phyloP scores from a whole-genome alignment of 225 moss, liverwort and hornwort species.

The Physcomitrium patens region DNA sequence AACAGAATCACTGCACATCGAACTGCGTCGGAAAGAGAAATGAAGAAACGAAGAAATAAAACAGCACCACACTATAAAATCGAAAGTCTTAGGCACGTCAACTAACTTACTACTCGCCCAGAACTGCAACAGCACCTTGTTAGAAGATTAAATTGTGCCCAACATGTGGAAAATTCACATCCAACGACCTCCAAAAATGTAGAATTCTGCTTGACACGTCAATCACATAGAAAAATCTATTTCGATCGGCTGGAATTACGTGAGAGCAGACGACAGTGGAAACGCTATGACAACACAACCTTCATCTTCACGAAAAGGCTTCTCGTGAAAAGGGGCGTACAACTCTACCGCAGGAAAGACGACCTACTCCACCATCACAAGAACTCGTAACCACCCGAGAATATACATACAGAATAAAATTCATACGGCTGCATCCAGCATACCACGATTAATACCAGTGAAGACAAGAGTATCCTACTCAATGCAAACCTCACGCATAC shows the following conservation, averaged over 20 bases:
- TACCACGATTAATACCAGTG: neutral
- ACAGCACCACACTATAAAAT: slow-evolving; percentile 16
- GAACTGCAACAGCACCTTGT: slow-evolving; percentile 22
- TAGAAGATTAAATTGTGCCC: neutral
- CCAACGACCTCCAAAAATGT: neutral
- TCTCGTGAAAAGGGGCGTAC: neutral
- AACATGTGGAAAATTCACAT: neutral
- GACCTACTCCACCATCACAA: slow-evolving; percentile 6
- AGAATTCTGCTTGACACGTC: neutral
- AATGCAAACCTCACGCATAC: neutral
- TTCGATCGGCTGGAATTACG: neutral
- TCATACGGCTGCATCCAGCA: neutral
- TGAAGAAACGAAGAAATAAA: neutral
- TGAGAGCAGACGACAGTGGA: neutral
- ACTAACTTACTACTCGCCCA: slow-evolving; percentile 13
- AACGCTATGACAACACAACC: neutral
- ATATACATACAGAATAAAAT: neutral
- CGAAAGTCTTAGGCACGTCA: slow-evolving; percentile 9
- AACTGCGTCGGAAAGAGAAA: slow-evolving; percentile 26
- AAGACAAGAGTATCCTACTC: neutral
- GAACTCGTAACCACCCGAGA: slow-evolving; percentile 1
- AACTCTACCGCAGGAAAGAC: neutral
- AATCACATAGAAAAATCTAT: neutral
- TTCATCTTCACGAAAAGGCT: neutral
- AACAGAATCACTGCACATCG: neutral